Conservation (phyloP, 495 filamentous ascomycete genomes). For the Penicillium mononematosum region DNA sequence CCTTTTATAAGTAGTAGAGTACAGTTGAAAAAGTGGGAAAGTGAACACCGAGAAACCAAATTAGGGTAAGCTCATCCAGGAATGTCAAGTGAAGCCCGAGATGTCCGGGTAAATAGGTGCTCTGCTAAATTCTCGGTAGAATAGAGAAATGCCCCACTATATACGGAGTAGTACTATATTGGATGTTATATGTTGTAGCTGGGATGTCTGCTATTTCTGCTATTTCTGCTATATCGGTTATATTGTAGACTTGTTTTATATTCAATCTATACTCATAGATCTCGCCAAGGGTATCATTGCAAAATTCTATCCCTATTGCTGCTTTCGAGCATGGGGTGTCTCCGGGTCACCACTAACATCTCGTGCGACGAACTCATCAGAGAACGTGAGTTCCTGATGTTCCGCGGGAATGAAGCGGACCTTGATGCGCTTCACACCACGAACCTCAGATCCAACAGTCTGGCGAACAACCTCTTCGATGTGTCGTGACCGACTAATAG, state of each 20-base stretch:
- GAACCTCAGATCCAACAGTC: slow-evolving; percentile 67
- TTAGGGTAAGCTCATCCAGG: neutral
- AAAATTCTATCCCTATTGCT: slow-evolving; percentile 4
- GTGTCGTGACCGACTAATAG: slow-evolving; percentile 61
- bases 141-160: slow-evolving; percentile 7
- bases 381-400: slow-evolving; percentile 48
- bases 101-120: slow-evolving; percentile 11
- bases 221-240: too few species aligned
- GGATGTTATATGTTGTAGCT: neutral
- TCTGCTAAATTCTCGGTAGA: slow-evolving; percentile 16
- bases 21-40: neutral
- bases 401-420: slow-evolving; percentile 77
- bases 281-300: slow-evolving; percentile 7
- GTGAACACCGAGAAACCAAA: slow-evolving; percentile 4
- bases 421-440: slow-evolving; percentile 76
- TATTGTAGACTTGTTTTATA: slow-evolving; percentile 8
- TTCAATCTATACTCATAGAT: slow-evolving; percentile 23
- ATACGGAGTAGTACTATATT: neutral
- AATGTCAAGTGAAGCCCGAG: slow-evolving; percentile 9
- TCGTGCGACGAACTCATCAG: slow-evolving; percentile 75
- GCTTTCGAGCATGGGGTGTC: slow-evolving; percentile 31
- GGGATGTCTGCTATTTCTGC: too few species aligned
- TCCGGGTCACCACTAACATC: slow-evolving; percentile 68
- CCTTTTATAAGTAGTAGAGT: neutral
- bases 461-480: slow-evolving; percentile 72